phyloP scores from a whole-genome alignment of 202 grass and related monocot species.

The Eragrostis tef region DNA sequence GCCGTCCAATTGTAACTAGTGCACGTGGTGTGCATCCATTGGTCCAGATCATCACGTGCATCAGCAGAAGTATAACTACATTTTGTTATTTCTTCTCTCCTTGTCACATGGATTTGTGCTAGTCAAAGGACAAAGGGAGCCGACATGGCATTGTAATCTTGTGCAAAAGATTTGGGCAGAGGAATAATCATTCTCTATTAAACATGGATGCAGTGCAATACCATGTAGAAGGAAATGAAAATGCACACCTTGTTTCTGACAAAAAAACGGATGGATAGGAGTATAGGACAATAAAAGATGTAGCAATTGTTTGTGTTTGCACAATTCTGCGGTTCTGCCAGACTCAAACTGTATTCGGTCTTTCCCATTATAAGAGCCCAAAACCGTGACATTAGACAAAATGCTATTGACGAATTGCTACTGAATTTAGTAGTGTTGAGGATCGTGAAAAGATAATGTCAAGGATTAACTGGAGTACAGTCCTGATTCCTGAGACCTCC shows the following conservation, averaged over 20 bases:
- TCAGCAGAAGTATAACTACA: background rate
- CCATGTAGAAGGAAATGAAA: background rate
- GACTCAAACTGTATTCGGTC: background rate
- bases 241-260: background rate
- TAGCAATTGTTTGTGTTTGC: background rate
- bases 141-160: slow-evolving; percentile 44
- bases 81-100: background rate
- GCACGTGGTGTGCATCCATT: slow-evolving; percentile 35
- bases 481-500: too few relatives aligned
- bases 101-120: slow-evolving; percentile 54
- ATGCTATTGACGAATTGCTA: too few relatives aligned
- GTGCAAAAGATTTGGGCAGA: slow-evolving; percentile 41
- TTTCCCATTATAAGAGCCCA: background rate
- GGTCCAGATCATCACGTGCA: background rate
- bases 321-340: background rate
- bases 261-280: background rate
- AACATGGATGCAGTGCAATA: slow-evolving; percentile 37
- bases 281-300: background rate
- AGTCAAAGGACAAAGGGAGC: slow-evolving; percentile 36
- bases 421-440: too few relatives aligned
- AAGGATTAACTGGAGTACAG: too few relatives aligned
- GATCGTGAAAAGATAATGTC: too few relatives aligned
- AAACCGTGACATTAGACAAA: too few relatives aligned
- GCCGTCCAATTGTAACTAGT: slow-evolving; percentile 19
- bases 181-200: slow-evolving; percentile 22